A percentile compares a stretch with the other conserved stretches of the same genome.
Evolutionary conservation across 2,329 filamentous ascomycete genomes (phyloP).

Genomic region (Chaetomium sp.): DNA sequence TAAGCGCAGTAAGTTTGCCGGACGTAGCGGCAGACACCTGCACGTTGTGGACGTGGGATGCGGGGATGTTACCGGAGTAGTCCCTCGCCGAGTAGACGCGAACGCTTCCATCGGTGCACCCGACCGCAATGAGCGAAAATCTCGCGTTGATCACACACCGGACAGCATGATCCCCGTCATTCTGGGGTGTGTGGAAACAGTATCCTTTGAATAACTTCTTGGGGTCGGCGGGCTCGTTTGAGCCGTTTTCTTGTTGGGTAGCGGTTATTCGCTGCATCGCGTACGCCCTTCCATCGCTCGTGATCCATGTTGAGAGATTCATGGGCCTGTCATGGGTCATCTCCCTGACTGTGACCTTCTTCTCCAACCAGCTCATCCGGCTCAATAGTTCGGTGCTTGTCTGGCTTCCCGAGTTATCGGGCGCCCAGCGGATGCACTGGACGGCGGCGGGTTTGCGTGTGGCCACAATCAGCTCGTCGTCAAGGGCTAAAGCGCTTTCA

Average conservation of each 20-base stretch:
- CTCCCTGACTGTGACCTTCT: slow-evolving; percentile 73
- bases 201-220: slow-evolving; percentile 83
- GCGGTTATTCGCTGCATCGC: slow-evolving; percentile 74
- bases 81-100: slow-evolving; percentile 91
- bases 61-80: slow-evolving; percentile 87
- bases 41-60: slow-evolving; percentile 75
- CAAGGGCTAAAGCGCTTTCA: slow-evolving; percentile 80
- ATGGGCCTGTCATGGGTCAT: slow-evolving; percentile 96
- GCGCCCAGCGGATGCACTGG: slow-evolving; percentile 93
- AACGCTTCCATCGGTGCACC: slow-evolving; percentile 76
- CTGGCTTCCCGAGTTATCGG: slow-evolving; percentile 78
- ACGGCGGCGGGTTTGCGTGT: slow-evolving; percentile 91
- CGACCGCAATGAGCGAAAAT: slow-evolving; percentile 90
- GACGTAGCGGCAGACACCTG: slow-evolving; percentile 68
- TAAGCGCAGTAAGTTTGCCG: slow-evolving; percentile 72
- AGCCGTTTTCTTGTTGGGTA: slow-evolving; percentile 44
- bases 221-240: slow-evolving; percentile 48
- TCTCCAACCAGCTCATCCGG: slow-evolving; percentile 82
- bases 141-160: slow-evolving; percentile 87
- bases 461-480: slow-evolving; percentile 89
- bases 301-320: slow-evolving; percentile 93
- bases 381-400: slow-evolving; percentile 89
- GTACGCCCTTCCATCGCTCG: slow-evolving; percentile 82
- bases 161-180: slow-evolving; percentile 61
- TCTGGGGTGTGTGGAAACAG: slow-evolving; percentile 79